Conservation (phyloP, 2,329 filamentous ascomycete genomes). For the Stemphylium vesicarium region DNA sequence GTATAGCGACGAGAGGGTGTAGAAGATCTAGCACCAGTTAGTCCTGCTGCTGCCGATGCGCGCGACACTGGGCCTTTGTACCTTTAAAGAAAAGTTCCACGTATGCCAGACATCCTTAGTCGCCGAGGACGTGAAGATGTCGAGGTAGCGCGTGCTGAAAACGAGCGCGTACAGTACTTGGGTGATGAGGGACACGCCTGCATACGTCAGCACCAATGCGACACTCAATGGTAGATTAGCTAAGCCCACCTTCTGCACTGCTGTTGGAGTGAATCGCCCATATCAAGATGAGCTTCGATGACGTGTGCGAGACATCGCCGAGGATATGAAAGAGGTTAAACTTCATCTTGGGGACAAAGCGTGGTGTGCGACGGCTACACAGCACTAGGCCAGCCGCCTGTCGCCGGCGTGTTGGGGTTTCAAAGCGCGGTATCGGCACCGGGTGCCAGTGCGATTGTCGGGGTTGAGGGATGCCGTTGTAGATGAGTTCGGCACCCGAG, state of each 20-base stretch:
- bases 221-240: neutral
- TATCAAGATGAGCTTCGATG: conserved; percentile 89
- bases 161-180: conserved; percentile 87
- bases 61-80: conserved; percentile 4
- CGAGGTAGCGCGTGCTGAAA: conserved; percentile 85
- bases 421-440: conserved; percentile 2
- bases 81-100: conserved; percentile 77
- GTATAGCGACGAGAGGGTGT: conserved; percentile 82
- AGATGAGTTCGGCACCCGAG: neutral
- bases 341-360: conserved; percentile 28
- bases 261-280: conserved; percentile 87
- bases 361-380: conserved; percentile 28
- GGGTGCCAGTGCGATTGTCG: neutral
- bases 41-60: neutral
- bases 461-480: neutral
- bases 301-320: conserved; percentile 82
- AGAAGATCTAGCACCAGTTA: conserved; percentile 67
- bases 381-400: conserved; percentile 33
- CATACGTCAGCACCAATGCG: conserved; percentile 7
- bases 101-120: conserved; percentile 40
- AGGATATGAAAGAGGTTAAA: conserved; percentile 72
- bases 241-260: conserved; percentile 74
- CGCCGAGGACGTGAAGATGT: conserved; percentile 67
- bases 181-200: conserved; percentile 88
- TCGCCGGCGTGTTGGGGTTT: conserved; percentile 7